Base-by-base conservation (phyloP, 2,329 filamentous ascomycete species). In the Madurella fahalii region DNA sequence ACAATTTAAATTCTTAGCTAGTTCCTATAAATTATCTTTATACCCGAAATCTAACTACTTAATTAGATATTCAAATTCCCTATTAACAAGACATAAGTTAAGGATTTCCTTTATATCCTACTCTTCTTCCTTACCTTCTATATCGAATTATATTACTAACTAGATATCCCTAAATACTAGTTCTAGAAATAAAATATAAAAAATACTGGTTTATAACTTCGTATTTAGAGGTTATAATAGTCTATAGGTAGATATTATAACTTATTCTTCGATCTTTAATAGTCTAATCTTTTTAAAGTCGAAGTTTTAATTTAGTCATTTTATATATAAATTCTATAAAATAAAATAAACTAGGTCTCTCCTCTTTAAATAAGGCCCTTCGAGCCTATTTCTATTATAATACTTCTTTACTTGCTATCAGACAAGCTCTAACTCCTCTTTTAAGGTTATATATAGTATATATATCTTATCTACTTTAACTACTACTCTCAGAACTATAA, bases 91-190 rank as follows among this genome's bases (percentile, higher is more conserved):
- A 3, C 16, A n/a, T 13, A 13, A 54, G 17, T 57, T 42, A 11
- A 57, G 25, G 15, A 57, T 39, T 40, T 52, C 43, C 18, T 57
- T 31, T 5, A 54, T 13, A 7, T 57, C 52, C 43, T 39, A 54
- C 45, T 52, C 47, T 41, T 58, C 55, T 44, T 58, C 55, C 25
- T 52, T 15, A 32, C 54, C 55, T 9, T n/a, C n/a, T n/a, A n/a
- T n/a, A n/a, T n/a, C n/a, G n/a, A n/a, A n/a, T n/a, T n/a, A n/a
- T n/a, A n/a, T 48, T 7, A 20, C 34, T 9, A 47, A 18, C 12
- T 32, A 30, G 11, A 18, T 42, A 20, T 52, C 50, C 12, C 40
- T 40, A 12, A 18, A 37, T 47, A 37, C 53, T 47, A 15, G 42
- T 52, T 58, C 47, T n/a, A 58, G 20, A 17, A 54, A 52, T 13